Percentiles rank a stretch among this genome's conserved stretches.
These are phyloP conservation scores for Hypoxylon sp. DNA, from an alignment of 2,329 filamentous ascomycete species.

Conservation along the genomic window DNA sequence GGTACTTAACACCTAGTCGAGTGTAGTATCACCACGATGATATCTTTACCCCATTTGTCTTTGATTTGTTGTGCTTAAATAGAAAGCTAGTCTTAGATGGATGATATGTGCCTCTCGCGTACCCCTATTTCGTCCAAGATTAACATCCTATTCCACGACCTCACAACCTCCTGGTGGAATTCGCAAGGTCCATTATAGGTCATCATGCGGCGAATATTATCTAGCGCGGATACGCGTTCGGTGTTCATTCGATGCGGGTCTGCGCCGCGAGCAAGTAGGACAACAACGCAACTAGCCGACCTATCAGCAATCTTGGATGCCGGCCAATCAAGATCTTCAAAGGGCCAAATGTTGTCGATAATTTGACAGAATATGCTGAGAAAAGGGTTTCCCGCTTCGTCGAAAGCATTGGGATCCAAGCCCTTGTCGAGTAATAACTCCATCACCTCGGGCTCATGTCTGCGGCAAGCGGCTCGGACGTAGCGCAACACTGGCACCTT, in stretches of 20 bases:
- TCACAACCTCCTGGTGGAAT: slow-evolving; percentile 42
- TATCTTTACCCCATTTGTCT: no score
- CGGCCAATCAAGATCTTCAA: slow-evolving; percentile 22
- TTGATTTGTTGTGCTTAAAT: no score
- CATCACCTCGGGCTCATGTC: slow-evolving; percentile 36
- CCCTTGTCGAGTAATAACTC: slow-evolving; percentile 18
- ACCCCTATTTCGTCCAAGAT: slow-evolving; percentile 31
- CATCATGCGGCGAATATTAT: slow-evolving; percentile 33
- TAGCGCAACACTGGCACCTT: slow-evolving; percentile 21
- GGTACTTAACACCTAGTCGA: no score
- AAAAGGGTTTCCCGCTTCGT: slow-evolving; percentile 42
- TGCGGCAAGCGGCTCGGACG: slow-evolving; percentile 37
- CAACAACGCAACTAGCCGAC: slow-evolving; percentile 25
- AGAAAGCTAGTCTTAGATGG: neutral
- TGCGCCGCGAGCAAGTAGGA: slow-evolving; percentile 27
- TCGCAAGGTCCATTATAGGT: slow-evolving; percentile 35
- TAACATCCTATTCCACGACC: slow-evolving; percentile 51
- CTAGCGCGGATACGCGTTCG: slow-evolving; percentile 34
- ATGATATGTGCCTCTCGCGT: neutral
- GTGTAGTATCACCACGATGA: no score
- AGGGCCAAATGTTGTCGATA: slow-evolving; percentile 29
- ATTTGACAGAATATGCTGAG: slow-evolving; percentile 42
- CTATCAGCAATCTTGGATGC: slow-evolving; percentile 24
- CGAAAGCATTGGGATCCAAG: slow-evolving; percentile 27
- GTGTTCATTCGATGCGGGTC: slow-evolving; percentile 24